Conservation (phyloP, 192 early-diverging fungal species). For the Pilaira anomala region DNA sequence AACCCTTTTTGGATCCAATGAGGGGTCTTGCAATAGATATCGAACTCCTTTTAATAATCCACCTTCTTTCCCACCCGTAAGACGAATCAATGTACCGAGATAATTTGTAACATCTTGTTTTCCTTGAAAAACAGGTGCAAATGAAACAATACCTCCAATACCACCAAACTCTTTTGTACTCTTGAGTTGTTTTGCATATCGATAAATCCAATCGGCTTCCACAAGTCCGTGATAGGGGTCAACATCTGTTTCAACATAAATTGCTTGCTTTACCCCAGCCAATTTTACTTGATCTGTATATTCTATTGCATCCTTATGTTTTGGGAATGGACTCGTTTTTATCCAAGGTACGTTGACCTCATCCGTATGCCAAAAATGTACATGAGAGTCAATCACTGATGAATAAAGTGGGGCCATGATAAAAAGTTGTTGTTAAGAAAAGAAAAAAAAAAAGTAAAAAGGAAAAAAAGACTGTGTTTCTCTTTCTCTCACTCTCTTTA, state of each 20-base stretch:
- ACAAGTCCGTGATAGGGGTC: slow-evolving; percentile 24
- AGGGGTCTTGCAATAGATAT: slow-evolving; percentile 29
- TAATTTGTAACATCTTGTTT: slow-evolving; percentile 22
- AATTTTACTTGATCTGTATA: neutral
- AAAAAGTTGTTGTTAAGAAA: too few relatives aligned
- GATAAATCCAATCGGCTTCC: slow-evolving; percentile 30
- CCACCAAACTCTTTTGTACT: slow-evolving; percentile 21
- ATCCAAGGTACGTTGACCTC: slow-evolving; percentile 27
- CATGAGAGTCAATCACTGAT: slow-evolving; percentile 30
- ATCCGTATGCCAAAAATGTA: slow-evolving; percentile 30
- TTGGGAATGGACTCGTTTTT: slow-evolving; percentile 8
- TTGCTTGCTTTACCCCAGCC: neutral
- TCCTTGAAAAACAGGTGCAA: slow-evolving; percentile 33
- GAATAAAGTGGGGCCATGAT: slow-evolving; percentile 1
- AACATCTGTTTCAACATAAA: slow-evolving; percentile 35
- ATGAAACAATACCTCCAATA: slow-evolving; percentile 29
- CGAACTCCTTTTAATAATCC: slow-evolving; percentile 22
- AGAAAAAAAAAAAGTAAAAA: too few relatives aligned
- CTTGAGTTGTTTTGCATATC: slow-evolving; percentile 16
- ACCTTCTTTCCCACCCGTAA: slow-evolving; percentile 11
- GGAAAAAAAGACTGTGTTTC: too few relatives aligned
- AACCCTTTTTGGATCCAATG: slow-evolving; percentile 14
- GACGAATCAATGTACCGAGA: slow-evolving; percentile 18
- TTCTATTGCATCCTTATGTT: slow-evolving; percentile 1
- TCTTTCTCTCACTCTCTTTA: too few relatives aligned